These are phyloP conservation scores for Cutaneotrichosporon sp. DNA, from an alignment of 1,284 basidiomycete genomes.

Conservation along the genomic window DNA sequence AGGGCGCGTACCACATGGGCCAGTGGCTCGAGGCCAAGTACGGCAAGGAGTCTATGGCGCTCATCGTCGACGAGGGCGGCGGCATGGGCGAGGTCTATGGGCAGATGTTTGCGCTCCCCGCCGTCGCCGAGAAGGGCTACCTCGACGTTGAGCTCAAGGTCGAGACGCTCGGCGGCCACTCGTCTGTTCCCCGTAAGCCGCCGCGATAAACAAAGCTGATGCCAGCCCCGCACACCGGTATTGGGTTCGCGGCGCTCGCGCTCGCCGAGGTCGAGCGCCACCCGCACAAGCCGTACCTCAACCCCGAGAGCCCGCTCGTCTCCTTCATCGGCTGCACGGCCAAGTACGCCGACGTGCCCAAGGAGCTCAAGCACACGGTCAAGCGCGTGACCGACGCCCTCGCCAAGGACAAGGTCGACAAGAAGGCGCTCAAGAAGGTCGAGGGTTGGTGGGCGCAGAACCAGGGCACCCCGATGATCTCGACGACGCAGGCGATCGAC, in stretches of 20 bases:
- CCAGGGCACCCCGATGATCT: slow-evolving; percentile 30
- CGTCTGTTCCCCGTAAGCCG: slow-evolving; percentile 59
- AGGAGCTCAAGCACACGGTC: slow-evolving; percentile 30
- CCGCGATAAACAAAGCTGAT: slow-evolving; percentile 15
- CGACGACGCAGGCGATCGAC: slow-evolving; percentile 50
- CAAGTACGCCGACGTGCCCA: slow-evolving; percentile 30
- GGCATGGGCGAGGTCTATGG: slow-evolving; percentile 32
- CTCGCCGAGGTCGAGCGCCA: slow-evolving; percentile 46
- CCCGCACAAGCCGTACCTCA: slow-evolving; percentile 39
- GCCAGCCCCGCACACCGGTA: slow-evolving; percentile 47
- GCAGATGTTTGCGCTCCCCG: slow-evolving; percentile 58
- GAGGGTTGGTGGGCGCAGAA: slow-evolving; percentile 35
- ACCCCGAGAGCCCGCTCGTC: slow-evolving; percentile 34
- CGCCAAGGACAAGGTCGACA: slow-evolving; percentile 30
- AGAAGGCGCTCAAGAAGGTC: slow-evolving; percentile 38
- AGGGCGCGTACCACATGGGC: slow-evolving; percentile 63
- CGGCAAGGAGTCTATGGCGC: slow-evolving; percentile 62
- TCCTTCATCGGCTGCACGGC: slow-evolving; percentile 38
- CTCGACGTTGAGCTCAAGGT: slow-evolving; percentile 62
- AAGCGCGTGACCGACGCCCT: slow-evolving; percentile 27
- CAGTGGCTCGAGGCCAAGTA: slow-evolving; percentile 60
- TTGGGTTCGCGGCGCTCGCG: slow-evolving; percentile 46
- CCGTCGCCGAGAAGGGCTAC: slow-evolving; percentile 67
- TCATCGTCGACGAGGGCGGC: slow-evolving; percentile 59
- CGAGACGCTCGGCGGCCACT: slow-evolving; percentile 66